Evolutionary conservation across 176 grass and related monocot species (phyloP), one percentile per base, ranked within the genome.

Genomic region (Rhynchospora tenuis): DNA sequence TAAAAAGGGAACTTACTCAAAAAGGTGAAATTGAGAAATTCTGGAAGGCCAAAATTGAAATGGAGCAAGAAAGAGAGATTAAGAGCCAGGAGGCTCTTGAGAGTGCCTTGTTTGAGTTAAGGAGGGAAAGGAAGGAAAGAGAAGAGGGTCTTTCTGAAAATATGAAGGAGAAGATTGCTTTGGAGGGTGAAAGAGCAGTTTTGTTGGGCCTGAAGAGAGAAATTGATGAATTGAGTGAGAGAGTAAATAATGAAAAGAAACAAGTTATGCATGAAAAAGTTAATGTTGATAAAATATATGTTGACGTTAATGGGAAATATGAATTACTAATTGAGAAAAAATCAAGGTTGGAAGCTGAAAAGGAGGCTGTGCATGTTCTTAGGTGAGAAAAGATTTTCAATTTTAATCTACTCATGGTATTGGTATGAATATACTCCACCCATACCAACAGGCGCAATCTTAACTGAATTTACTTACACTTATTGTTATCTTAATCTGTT

Each of bases 351-450:
- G 96, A 93, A 86, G 86, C 93, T 59, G 93, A 95, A 79, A 95
- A 91, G 84, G 93, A 95, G 83, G 93, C 96, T 83, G 79, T 95
- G 73, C 80, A 81, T 61, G 90, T 99, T 90, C 86, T 99, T 80
- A 95, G 93, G 96, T 99, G 56, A 89, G 86, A 76, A 2, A 28
- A 55, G 7, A 76, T 76, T 28, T 76, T 76, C 13, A 19, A 76
- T 16, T 54, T 70, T 56, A 9, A 6, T 9, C 73, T 75, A 52
- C 14, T 74, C 0, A 16, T 17, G 24, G 19, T 71, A 71, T 42
- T 22, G 42, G 17, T 46, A 75, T n/a, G 38, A 71, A 8, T 51
- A 76, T 76, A 23, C 24, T 9, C 23, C 48, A 28, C 47, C 46
- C 22, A 76, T 16, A 55, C 2, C 44, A 51, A 74, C 70, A 24